Evolutionary conservation across 768 basidiomycete genomes (phyloP).

Genomic region (Lactarius sanguifluus): DNA sequence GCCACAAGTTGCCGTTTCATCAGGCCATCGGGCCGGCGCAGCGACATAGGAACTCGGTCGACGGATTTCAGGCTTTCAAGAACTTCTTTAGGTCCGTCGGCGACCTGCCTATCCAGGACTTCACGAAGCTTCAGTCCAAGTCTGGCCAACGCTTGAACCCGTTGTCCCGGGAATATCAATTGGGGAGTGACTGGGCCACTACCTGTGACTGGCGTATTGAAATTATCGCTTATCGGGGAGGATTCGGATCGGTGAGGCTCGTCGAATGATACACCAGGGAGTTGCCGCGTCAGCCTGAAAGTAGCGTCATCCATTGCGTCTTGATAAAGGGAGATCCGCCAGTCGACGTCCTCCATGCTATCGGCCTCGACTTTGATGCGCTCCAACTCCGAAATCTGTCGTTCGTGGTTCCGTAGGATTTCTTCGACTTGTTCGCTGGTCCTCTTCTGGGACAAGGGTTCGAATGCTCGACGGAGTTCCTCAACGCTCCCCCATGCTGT

Average conservation of each 20-base stretch:
- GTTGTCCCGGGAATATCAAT: background rate
- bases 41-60: background rate
- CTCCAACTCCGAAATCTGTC: constrained; percentile 6
- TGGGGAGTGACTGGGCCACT: background rate
- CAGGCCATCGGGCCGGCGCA: too few species aligned
- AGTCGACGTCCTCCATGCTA: background rate
- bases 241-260: background rate
- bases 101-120: background rate
- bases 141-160: background rate
- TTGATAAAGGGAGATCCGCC: background rate
- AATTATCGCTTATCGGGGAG: background rate
- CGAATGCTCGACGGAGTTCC: constrained; percentile 5
- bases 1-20: too few species aligned
- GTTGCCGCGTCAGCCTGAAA: background rate
- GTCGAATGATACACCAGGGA: background rate
- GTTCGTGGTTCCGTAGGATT: background rate
- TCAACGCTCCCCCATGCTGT: background rate
- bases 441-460: background rate
- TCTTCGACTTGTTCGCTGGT: background rate
- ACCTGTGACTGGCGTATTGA: background rate
- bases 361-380: constrained; percentile 1
- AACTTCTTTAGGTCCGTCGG: background rate
- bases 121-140: background rate
- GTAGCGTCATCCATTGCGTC: background rate
- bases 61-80: background rate